A percentile compares a stretch with the other conserved stretches of the same genome.
These are phyloP conservation scores for Ogataea pini DNA, from an alignment of 805 yeast genomes.

Conservation along the genomic window DNA sequence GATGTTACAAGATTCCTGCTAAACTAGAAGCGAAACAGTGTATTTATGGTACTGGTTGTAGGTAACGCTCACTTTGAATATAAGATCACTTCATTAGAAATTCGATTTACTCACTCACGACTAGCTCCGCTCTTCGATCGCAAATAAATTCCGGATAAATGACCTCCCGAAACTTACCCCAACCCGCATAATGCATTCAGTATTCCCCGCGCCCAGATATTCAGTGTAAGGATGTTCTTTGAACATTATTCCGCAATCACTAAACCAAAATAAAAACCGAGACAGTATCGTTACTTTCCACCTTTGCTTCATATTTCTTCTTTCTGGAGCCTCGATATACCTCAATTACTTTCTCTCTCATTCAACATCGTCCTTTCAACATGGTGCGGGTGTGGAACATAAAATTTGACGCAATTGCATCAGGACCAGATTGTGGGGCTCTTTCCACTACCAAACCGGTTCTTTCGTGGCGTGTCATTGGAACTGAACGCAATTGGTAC, in stretches of 20 bases:
- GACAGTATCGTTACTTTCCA: neutral
- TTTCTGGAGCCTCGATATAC: no score
- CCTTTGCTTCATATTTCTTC: neutral
- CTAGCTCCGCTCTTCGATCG: conserved; percentile 1
- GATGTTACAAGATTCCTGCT: no score
- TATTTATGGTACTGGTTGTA: no score
- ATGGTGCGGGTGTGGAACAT: conserved; percentile 10
- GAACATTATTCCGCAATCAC: neutral
- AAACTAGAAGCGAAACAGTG: no score
- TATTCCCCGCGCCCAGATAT: neutral
- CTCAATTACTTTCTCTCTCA: conserved; percentile 15
- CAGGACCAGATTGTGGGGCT: conserved; percentile 8
- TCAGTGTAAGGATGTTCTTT: neutral
- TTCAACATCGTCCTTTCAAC: no score
- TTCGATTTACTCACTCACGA: neutral
- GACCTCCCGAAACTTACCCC: neutral
- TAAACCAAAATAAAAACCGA: neutral
- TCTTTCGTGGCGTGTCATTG: conserved; percentile 14
- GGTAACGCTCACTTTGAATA: no score
- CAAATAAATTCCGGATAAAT: neutral
- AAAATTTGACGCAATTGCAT: conserved; percentile 10
- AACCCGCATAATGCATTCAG: neutral
- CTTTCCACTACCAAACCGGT: conserved; percentile 10
- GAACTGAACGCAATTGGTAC: conserved; percentile 11
- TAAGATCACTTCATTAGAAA: neutral